phyloP scores from a whole-genome alignment of 148 eudicot species.

The Suaeda aralocaspica region DNA sequence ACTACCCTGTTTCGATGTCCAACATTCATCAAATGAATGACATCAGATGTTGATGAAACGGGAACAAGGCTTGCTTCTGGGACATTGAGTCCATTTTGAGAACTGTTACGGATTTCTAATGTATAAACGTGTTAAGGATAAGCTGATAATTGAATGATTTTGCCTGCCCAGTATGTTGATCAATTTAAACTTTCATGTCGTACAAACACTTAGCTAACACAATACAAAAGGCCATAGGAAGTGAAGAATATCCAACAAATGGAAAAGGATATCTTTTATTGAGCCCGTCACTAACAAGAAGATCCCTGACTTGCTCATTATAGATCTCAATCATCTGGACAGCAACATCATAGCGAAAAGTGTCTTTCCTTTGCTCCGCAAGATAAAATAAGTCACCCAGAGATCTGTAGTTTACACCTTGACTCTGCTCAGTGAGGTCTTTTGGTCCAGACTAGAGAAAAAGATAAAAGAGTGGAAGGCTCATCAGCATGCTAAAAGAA shows the following conservation, averaged over 20 bases:
- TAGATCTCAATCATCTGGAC: slow-evolving; percentile 99
- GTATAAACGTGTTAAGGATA: slow-evolving; percentile 57
- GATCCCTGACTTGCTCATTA: slow-evolving; percentile 98
- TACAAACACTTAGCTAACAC: neutral
- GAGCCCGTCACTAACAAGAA: slow-evolving; percentile 67
- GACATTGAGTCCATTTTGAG: slow-evolving; percentile 86
- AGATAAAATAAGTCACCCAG: slow-evolving; percentile 76
- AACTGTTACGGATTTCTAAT: slow-evolving; percentile 87
- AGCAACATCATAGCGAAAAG: slow-evolving; percentile 80
- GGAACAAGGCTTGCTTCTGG: slow-evolving; percentile 91
- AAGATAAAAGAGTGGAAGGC: neutral
- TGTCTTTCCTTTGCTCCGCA: slow-evolving; percentile 71
- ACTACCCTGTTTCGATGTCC: slow-evolving; percentile 92
- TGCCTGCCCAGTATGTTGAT: neutral
- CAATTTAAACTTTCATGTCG: neutral
- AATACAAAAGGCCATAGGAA: neutral
- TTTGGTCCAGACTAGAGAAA: slow-evolving; percentile 72
- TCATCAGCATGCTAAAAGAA: slow-evolving; percentile 10
- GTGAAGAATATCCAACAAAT: neutral
- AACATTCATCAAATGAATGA: slow-evolving; percentile 79
- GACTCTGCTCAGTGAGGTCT: slow-evolving; percentile 74
- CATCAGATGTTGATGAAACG: slow-evolving; percentile 79
- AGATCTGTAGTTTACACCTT: slow-evolving; percentile 95
- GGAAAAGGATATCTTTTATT: slow-evolving; percentile 87
- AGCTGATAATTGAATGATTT: neutral